Conservation (phyloP, 2,329 filamentous ascomycete species). For the Epichloe amarillans region DNA sequence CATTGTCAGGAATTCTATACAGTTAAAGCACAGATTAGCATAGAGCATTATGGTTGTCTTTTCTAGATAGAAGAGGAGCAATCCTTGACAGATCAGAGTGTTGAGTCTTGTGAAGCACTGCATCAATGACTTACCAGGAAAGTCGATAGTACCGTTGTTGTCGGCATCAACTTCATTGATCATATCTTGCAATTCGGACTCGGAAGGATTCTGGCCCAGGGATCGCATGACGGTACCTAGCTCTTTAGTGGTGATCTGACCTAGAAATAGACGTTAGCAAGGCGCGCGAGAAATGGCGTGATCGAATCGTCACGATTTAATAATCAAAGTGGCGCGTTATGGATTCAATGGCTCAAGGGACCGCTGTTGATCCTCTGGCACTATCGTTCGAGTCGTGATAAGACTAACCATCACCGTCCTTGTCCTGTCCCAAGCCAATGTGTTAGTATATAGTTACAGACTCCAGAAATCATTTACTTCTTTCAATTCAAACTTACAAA, state of each 20-base stretch:
- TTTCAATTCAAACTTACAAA: constrained; percentile 58
- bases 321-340: not conserved
- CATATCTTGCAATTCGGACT: constrained; percentile 86
- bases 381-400: not conserved
- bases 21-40: not conserved
- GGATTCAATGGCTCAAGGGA: not conserved
- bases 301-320: not conserved
- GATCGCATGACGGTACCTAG: constrained; percentile 84
- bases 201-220: constrained; percentile 77
- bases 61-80: not conserved
- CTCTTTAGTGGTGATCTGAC: constrained; percentile 87
- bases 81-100: not conserved
- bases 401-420: constrained; percentile 78
- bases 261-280: constrained; percentile 27
- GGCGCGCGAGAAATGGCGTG: not conserved
- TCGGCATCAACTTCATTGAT: constrained; percentile 89
- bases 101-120: not conserved
- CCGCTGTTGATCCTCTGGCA: not conserved
- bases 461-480: not conserved
- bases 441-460: constrained; percentile 1
- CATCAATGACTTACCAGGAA: constrained; percentile 51
- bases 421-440: constrained; percentile 47
- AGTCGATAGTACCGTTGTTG: constrained; percentile 88
- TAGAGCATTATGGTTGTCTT: not conserved
- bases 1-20: constrained; percentile 75